Conservation (phyloP, 805 yeast species). For the Candida caryicola region DNA sequence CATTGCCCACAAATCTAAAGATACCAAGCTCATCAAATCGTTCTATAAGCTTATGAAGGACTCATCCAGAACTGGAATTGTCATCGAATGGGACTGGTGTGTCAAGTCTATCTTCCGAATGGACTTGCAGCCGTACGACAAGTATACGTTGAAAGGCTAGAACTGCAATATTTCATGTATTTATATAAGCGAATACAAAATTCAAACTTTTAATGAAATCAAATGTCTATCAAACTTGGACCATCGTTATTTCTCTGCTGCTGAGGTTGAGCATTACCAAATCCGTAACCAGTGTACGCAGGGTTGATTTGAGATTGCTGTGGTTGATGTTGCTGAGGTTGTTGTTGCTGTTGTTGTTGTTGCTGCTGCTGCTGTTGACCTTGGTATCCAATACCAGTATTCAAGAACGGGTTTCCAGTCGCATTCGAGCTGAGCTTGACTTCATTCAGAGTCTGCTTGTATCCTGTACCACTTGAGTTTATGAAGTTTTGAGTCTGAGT, state of each 20-base stretch:
- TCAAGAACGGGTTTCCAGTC: slow-evolving; percentile 59
- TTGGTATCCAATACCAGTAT: slow-evolving; percentile 52
- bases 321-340: slow-evolving; percentile 33
- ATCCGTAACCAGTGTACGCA: slow-evolving; percentile 90
- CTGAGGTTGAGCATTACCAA: slow-evolving; percentile 67
- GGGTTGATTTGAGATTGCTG: slow-evolving; percentile 50
- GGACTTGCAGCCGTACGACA: slow-evolving; percentile 25
- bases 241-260: slow-evolving; percentile 34
- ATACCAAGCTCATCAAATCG: slow-evolving; percentile 25
- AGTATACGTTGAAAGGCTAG: slow-evolving; percentile 14
- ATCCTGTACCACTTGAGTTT: slow-evolving; percentile 87
- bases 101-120: slow-evolving; percentile 52
- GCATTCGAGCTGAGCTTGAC: slow-evolving; percentile 34
- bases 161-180: background rate
- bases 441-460: slow-evolving; percentile 45
- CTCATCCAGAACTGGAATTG: slow-evolving; percentile 21
- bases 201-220: slow-evolving; percentile 1
- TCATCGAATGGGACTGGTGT: slow-evolving; percentile 67
- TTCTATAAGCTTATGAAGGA: slow-evolving; percentile 19
- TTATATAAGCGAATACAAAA: background rate
- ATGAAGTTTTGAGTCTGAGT: slow-evolving; percentile 78
- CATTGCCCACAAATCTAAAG: slow-evolving; percentile 37
- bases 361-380: slow-evolving; percentile 20
- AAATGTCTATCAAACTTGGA: slow-evolving; percentile 48
- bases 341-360: slow-evolving; percentile 13